phyloP scores from a whole-genome alignment of 2,329 filamentous ascomycete species.

The Davidsoniella virescens region DNA sequence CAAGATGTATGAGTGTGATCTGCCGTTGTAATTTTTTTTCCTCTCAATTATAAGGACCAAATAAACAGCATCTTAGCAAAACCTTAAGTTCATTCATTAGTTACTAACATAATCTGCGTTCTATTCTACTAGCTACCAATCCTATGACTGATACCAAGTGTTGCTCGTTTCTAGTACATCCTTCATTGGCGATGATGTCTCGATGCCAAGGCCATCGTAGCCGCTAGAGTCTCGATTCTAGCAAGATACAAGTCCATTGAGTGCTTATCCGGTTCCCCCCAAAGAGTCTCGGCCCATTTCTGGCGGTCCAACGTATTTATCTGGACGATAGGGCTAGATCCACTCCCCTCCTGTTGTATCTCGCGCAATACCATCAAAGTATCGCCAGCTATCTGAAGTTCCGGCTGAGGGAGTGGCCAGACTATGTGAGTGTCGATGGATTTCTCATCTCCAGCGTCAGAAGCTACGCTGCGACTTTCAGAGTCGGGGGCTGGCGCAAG shows the following conservation, averaged over 20 bases:
- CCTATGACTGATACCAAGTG: not conserved
- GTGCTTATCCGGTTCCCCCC: slow-evolving; percentile 19
- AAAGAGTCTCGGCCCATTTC: slow-evolving; percentile 25
- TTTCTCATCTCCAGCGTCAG: no score
- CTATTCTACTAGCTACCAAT: no score
- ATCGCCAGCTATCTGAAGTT: slow-evolving; percentile 50
- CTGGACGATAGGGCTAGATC: no score
- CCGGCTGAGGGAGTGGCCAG: slow-evolving; percentile 51
- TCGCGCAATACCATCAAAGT: slow-evolving; percentile 49
- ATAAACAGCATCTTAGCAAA: no score
- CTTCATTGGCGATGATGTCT: no score
- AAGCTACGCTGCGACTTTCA: slow-evolving; percentile 1
- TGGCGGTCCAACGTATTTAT: no score
- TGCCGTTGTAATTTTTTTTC: no score
- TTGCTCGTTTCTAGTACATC: not conserved
- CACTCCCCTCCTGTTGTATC: slow-evolving; percentile 26
- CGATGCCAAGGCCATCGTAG: not conserved
- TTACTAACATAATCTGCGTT: no score
- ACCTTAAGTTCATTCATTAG: no score
- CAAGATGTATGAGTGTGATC: no score
- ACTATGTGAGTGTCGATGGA: not conserved
- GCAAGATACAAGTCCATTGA: slow-evolving; percentile 4
- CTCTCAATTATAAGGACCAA: no score
- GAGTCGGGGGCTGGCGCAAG: slow-evolving; percentile 34
- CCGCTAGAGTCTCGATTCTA: not conserved